A percentile compares a stretch with the other conserved stretches of the same genome.
These are phyloP conservation scores for Cutaneotrichosporon cutaneum DNA, from an alignment of 1,284 basidiomycete species.

Conservation along the genomic window DNA sequence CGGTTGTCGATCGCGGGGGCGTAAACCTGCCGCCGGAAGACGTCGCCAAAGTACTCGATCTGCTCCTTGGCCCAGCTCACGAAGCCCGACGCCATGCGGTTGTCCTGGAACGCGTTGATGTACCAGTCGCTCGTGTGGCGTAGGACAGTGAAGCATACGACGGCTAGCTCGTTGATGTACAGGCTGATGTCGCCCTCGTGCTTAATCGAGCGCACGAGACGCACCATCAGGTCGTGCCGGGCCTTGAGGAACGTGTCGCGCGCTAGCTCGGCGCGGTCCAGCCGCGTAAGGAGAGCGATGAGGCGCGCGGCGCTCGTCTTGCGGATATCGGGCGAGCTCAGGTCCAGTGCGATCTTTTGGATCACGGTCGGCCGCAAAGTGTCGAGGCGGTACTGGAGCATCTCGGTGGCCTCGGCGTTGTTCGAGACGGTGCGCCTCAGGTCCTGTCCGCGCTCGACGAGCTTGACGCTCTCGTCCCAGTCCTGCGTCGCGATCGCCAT, in stretches of 20 bases:
- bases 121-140: constrained; percentile 93
- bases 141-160: constrained; percentile 53
- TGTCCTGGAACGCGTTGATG: constrained; percentile 90
- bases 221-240: constrained; percentile 71
- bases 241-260: constrained; percentile 79
- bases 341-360: constrained; percentile 68
- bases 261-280: constrained; percentile 76
- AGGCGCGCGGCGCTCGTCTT: constrained; percentile 73
- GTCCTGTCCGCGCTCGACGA: constrained; percentile 81
- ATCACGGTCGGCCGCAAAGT: constrained; percentile 70
- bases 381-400: constrained; percentile 61
- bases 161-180: constrained; percentile 52
- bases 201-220: constrained; percentile 75
- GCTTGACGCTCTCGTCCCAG: constrained; percentile 78
- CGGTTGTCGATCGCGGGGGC: constrained; percentile 68
- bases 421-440: constrained; percentile 61
- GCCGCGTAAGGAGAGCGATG: constrained; percentile 68
- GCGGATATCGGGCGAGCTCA: constrained; percentile 71
- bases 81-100: constrained; percentile 86
- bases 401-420: constrained; percentile 36
- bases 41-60: constrained; percentile 77
- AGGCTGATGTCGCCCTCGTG: constrained; percentile 74
- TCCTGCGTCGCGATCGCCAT: constrained; percentile 86
- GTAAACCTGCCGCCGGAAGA: constrained; percentile 90
- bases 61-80: constrained; percentile 91